Base-by-base conservation (phyloP, 306 rosid genomes). In the Lotus japonicus region DNA sequence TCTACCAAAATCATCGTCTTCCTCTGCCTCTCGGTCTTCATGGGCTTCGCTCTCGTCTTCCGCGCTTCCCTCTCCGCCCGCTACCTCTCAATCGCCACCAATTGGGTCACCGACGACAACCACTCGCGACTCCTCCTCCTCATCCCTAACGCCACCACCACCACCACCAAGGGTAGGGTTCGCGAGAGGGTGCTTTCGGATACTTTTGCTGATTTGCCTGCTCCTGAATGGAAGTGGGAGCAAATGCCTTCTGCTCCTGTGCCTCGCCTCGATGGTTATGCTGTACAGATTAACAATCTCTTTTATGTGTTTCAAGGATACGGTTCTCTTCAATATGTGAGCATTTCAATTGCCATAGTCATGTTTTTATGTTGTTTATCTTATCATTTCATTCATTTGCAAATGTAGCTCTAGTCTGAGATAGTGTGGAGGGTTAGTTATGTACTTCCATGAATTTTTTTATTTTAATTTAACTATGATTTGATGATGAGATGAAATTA, bases 271-370 rank as follows among this genome's bases (percentile, higher is more conserved):
- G 96, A 92, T 64, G 98, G 96, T n/a, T 83, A 76, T 13, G 71
- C 98, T 13, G 58, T 89, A 52, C 97, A 89, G 85, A 89, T 92
- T 54, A 66, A 73, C 11, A 52, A 89, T 58, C 67, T 87, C 28
- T 76, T 92, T 9, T 92, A 85, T 5, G 95, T 92, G 3, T 87
- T 92, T 75, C 83, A 87, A 7, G 97, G 98, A 76, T 92, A 89
- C 57, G 92, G 87, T 17, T 9, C 82, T 16, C 81, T 92, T 71
- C 81, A 82, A 66, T 74, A 81, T 73, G 98, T 92, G 72, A 87
- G 90, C 26, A 55, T 43, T 72, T 62, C 50, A 31, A 31, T 5
- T 31, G 5, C 36, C n/a, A n/a, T n/a, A n/a, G 4, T 21, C 23
- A 21, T 21, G 23, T 21, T 21, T 21, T 21, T 21, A 21, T 21